Evolutionary conservation across 768 basidiomycete species (phyloP).

Genomic region (Roridomyces roridus): DNA sequence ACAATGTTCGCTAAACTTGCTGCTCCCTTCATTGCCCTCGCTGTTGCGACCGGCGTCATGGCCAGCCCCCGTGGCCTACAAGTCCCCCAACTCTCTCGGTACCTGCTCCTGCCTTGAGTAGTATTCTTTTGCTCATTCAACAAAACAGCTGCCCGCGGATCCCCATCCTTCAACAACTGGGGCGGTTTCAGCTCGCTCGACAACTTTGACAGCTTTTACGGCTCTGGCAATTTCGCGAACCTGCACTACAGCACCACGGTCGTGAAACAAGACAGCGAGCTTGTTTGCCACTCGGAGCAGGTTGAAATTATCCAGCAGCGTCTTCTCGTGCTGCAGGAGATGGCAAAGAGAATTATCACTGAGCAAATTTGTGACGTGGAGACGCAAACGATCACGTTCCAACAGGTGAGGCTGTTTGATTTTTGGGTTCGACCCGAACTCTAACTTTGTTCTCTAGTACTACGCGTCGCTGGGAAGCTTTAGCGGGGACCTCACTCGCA

Average conservation of each 20-base stretch:
- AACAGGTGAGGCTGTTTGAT: conserved; percentile 33
- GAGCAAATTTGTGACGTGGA: conserved; percentile 43
- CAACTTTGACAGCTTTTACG: conserved; percentile 46
- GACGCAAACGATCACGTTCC: conserved; percentile 41
- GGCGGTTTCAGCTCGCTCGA: conserved; percentile 36
- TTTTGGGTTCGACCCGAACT: conserved; percentile 14
- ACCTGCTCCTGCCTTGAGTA: neutral
- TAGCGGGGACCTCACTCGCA: conserved; percentile 36
- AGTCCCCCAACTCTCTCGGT: conserved; percentile 3
- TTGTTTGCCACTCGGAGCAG: conserved; percentile 36
- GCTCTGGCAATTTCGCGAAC: conserved; percentile 41
- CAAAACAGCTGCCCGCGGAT: conserved; percentile 12
- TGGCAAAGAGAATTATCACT: conserved; percentile 40
- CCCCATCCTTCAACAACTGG: conserved; percentile 42
- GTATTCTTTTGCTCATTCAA: neutral
- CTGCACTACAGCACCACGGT: conserved; percentile 31
- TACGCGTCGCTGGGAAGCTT: conserved; percentile 13
- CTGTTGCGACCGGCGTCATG: conserved; percentile 11
- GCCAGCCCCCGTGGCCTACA: conserved; percentile 8
- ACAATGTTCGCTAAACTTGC: conserved; percentile 18
- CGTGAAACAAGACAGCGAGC: conserved; percentile 28
- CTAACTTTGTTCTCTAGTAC: conserved; percentile 32
- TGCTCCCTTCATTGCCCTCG: conserved; percentile 9
- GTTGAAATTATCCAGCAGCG: conserved; percentile 40
- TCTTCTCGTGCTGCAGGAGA: conserved; percentile 41